Percentiles rank a stretch among this genome's conserved stretches.
Conservation (phyloP, 2,329 filamentous ascomycete species). For the Lecanosticta acicola region DNA sequence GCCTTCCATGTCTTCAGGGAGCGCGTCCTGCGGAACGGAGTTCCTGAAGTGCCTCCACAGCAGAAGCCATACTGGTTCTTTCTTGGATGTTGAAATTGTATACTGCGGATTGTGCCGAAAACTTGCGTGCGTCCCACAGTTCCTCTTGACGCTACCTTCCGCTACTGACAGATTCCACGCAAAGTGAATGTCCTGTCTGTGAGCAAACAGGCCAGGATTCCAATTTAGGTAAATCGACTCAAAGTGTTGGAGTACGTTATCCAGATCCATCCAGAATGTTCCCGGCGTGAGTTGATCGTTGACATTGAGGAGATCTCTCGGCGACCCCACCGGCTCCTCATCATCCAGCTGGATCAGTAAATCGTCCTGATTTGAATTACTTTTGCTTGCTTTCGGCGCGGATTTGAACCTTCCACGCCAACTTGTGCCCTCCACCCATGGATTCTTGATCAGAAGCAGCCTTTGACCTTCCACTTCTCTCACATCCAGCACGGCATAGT, state of each 20-base stretch:
- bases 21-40: constrained; percentile 21
- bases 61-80: constrained; percentile 72
- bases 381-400: constrained; percentile 8
- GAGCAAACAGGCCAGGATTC: constrained; percentile 78
- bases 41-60: constrained; percentile 72
- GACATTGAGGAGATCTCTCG: constrained; percentile 33
- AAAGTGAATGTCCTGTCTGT: constrained; percentile 86
- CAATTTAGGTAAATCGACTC: constrained; percentile 96
- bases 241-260: constrained; percentile 84
- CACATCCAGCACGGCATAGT: constrained; percentile 85
- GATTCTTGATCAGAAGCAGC: constrained; percentile 83
- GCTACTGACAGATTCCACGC: constrained; percentile 60
- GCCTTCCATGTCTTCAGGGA: constrained; percentile 35
- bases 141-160: constrained; percentile 21
- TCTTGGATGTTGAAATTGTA: constrained; percentile 46
- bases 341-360: constrained; percentile 20
- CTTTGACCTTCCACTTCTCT: constrained; percentile 58
- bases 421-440: constrained; percentile 78
- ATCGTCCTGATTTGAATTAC: constrained; percentile 3
- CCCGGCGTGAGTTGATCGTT: constrained; percentile 52
- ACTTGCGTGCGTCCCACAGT: constrained; percentile 64
- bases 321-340: constrained; percentile 28
- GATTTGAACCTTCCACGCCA: constrained; percentile 55
- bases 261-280: constrained; percentile 90
- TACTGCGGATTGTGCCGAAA: constrained; percentile 62